phyloP scores from a whole-genome alignment of 768 basidiomycete genomes.

The Jaapia argillacea region DNA sequence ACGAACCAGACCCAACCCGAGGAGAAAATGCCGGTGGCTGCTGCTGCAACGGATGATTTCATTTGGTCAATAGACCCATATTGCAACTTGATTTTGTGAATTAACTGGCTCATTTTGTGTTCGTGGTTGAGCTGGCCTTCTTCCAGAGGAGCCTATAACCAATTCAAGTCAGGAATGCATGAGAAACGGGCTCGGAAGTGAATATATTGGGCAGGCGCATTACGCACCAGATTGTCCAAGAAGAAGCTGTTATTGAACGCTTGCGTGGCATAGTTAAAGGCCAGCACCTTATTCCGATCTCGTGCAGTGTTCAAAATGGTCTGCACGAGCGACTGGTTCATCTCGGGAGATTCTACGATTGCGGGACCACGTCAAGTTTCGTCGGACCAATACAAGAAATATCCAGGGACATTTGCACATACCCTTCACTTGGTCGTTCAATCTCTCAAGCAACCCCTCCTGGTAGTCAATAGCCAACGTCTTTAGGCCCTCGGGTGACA shows the following conservation, averaged over 20 bases:
- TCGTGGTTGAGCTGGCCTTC: conserved; percentile 24
- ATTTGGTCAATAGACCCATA: conserved; percentile 60
- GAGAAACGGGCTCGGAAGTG: no score
- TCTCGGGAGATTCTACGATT: no score
- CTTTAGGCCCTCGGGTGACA: conserved; percentile 63
- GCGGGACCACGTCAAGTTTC: no score
- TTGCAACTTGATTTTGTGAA: conserved; percentile 27
- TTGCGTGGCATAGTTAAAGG: conserved; percentile 86
- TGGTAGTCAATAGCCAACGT: conserved; percentile 78
- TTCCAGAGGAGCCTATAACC: conserved; percentile 26
- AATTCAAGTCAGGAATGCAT: conserved; percentile 19
- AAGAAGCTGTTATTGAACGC: conserved; percentile 96
- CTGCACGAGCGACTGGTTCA: conserved; percentile 57
- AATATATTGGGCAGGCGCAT: no score
- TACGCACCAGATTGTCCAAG: conserved; percentile 75
- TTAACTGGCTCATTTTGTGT: conserved; percentile 15
- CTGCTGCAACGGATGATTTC: conserved; percentile 67
- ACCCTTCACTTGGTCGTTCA: conserved; percentile 74
- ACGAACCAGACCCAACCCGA: conserved; percentile 88
- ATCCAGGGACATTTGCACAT: no score
- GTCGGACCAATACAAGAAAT: no score
- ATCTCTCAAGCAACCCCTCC: conserved; percentile 65
- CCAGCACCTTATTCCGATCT: conserved; percentile 47
- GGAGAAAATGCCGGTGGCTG: conserved; percentile 68
- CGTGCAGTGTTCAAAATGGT: conserved; percentile 61